Evolutionary conservation across 2,329 filamentous ascomycete species (phyloP), one percentile per base, ranked within the genome.

Genomic region (Helotiales sp.): DNA sequence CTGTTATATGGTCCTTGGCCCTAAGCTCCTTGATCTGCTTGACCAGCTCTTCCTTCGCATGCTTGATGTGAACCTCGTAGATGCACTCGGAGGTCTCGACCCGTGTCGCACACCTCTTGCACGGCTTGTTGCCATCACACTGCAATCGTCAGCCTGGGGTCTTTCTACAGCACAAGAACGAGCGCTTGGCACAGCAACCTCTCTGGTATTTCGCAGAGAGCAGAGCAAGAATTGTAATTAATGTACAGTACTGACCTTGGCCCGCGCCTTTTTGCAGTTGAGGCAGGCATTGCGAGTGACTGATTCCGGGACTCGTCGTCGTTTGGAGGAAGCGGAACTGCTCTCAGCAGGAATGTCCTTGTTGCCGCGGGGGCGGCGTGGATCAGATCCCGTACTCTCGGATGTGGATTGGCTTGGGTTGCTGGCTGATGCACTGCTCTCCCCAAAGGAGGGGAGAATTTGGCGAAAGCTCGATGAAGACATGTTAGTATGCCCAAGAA

Each of bases 221-320:
- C 26, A 43, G 32, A 49, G 32, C 22, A 45, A 32, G n/a, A 28
- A 22, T 7, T 22, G 62, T 26, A 47, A 66, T n/a, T n/a, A n/a
- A n/a, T n/a, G n/a, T n/a, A n/a, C n/a, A n/a, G n/a, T 2, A 70
- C 73, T 64, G 65, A 79, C 78, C 72, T 79, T 79, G 28, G 77
- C 73, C 66, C 77, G 72, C 20, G 77, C 76, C 58, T 77, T 78
- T 64, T 78, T 79, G 66, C 77, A 79, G 32, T 74, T 77, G 15
- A 73, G 65, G 64, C 77, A 79, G n/a, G 77, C 77, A 73, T 78
- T 79, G 17, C 72, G 72, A 58, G 77, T 78, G 1, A 78, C 74
- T 7, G 71, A 75, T 22, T 75, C 75, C n/a, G 76, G 76, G 10
- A 75, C 75, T 65, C 75, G 70, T 66, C 77, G 71, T 62, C 72